Conservation (phyloP, 2,329 filamentous ascomycete genomes). For the Acarospora socialis region DNA sequence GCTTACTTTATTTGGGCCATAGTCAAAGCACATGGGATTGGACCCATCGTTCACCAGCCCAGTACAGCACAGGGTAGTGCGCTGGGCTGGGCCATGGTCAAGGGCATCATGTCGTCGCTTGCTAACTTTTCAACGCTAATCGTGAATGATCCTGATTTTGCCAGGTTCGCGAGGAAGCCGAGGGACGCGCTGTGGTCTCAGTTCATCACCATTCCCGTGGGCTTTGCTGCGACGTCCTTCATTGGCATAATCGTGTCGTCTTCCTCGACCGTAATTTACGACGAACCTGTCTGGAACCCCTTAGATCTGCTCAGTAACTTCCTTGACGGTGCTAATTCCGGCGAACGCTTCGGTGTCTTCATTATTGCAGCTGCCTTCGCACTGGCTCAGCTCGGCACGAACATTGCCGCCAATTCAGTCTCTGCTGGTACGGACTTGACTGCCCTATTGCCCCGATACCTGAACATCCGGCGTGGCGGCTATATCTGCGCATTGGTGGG, state of each 20-base stretch:
- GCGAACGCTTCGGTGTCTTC: constrained; percentile 60
- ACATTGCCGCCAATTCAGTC: constrained; percentile 76
- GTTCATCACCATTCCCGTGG: constrained; percentile 55
- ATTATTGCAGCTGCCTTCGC: constrained; percentile 57
- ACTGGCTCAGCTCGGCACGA: constrained; percentile 71
- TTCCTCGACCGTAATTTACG: constrained; percentile 33
- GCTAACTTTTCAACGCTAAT: constrained; percentile 86
- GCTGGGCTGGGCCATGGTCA: constrained; percentile 69
- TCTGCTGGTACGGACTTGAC: constrained; percentile 74
- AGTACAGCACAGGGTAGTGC: constrained; percentile 49
- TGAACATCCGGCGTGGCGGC: constrained; percentile 75
- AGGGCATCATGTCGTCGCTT: constrained; percentile 76
- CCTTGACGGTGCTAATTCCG: constrained; percentile 53
- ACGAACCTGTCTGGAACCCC: constrained; percentile 58
- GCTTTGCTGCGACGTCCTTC: constrained; percentile 68
- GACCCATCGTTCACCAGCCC: constrained; percentile 63
- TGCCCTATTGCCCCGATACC: constrained; percentile 60
- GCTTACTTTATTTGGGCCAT: constrained; percentile 82
- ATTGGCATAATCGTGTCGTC: constrained; percentile 70
- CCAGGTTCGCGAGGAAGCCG: constrained; percentile 66
- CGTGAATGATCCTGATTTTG: constrained; percentile 65
- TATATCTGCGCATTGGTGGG: constrained; percentile 72
- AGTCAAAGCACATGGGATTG: constrained; percentile 65
- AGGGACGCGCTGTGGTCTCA: constrained; percentile 69
- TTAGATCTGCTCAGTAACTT: constrained; percentile 52